Conservation (phyloP, 2,329 filamentous ascomycete species). For the Thelonectria olida region DNA sequence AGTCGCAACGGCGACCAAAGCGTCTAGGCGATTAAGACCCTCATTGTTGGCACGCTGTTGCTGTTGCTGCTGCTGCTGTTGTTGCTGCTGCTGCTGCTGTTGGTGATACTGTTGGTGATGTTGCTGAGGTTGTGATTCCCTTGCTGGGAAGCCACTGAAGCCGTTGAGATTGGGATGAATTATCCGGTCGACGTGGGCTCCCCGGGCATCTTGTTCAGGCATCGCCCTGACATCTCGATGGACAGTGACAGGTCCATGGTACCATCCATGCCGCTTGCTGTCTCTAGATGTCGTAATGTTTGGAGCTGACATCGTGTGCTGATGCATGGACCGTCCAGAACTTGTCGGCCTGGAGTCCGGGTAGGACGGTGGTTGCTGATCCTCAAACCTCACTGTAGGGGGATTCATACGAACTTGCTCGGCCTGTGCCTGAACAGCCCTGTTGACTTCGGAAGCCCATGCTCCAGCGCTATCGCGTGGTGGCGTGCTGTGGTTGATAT, state of each 20-base stretch:
- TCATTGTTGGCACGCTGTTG: slow-evolving; percentile 44
- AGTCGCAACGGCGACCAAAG: slow-evolving; percentile 55
- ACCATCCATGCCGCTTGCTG: slow-evolving; percentile 77
- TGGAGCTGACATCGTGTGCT: slow-evolving; percentile 69
- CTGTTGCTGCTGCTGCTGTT: slow-evolving; percentile 42
- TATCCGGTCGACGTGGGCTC: slow-evolving; percentile 63
- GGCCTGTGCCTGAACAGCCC: slow-evolving; percentile 63
- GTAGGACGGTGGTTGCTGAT: slow-evolving; percentile 51
- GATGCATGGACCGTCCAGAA: slow-evolving; percentile 52
- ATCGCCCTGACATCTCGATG: slow-evolving; percentile 48
- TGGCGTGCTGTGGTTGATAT: slow-evolving; percentile 65
- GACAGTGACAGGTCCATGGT: slow-evolving; percentile 62
- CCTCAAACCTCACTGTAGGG: slow-evolving; percentile 64
- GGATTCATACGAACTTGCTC: slow-evolving; percentile 58
- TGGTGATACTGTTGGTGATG: slow-evolving; percentile 40
- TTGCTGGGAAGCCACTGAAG: slow-evolving; percentile 60
- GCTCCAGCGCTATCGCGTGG: slow-evolving; percentile 61
- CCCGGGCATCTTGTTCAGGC: slow-evolving; percentile 43
- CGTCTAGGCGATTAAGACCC: slow-evolving; percentile 51
- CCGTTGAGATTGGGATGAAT: slow-evolving; percentile 65
- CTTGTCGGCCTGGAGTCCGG: slow-evolving; percentile 43
- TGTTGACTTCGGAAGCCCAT: slow-evolving; percentile 67
- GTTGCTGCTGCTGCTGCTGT: slow-evolving; percentile 40
- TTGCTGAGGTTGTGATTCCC: slow-evolving; percentile 42
- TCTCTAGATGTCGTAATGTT: slow-evolving; percentile 65